These are phyloP conservation scores for Zygosaccharomyces gambellarensis DNA, from an alignment of 805 yeast genomes.

Conservation along the genomic window DNA sequence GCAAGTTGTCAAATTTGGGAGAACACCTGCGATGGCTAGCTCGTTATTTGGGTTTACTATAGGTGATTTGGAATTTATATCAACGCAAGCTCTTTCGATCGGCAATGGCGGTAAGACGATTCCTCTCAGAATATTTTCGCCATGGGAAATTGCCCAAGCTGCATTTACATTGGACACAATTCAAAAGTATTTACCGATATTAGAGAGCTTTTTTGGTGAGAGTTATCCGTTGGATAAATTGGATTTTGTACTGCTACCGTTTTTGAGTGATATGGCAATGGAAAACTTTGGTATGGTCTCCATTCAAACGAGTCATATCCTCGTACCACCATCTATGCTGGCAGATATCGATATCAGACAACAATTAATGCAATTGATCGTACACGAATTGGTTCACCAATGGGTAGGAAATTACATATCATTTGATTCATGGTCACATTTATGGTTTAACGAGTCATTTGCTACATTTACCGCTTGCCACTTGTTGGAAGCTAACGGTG, in stretches of 20 bases:
- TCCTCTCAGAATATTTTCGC: conserved; percentile 53
- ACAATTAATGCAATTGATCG: conserved; percentile 50
- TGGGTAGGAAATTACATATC: conserved; percentile 71
- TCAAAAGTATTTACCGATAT: conserved; percentile 42
- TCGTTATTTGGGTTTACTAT: conserved; percentile 63
- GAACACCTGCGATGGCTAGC: conserved; percentile 55
- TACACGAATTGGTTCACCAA: conserved; percentile 74
- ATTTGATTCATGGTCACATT: conserved; percentile 60
- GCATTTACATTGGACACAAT: conserved; percentile 48
- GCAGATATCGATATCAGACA: conserved; percentile 25
- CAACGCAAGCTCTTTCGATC: conserved; percentile 32
- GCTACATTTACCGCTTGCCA: conserved; percentile 68
- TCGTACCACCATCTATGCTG: conserved; percentile 36
- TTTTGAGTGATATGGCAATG: conserved; percentile 72
- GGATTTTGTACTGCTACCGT: conserved; percentile 66
- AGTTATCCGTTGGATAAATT: conserved; percentile 58
- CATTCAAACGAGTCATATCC: conserved; percentile 48
- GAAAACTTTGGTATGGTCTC: conserved; percentile 73
- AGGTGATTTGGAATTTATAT: conserved; percentile 60
- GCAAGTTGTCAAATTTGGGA: conserved; percentile 42
- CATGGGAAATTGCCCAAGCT: conserved; percentile 43
- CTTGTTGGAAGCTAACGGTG: conserved; percentile 35
- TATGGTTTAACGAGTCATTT: conserved; percentile 75
- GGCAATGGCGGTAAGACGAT: conserved; percentile 20
- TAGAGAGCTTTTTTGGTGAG: conserved; percentile 42